Conservation (phyloP, 2,329 filamentous ascomycete species). For the Pestalotiopsis sp. region DNA sequence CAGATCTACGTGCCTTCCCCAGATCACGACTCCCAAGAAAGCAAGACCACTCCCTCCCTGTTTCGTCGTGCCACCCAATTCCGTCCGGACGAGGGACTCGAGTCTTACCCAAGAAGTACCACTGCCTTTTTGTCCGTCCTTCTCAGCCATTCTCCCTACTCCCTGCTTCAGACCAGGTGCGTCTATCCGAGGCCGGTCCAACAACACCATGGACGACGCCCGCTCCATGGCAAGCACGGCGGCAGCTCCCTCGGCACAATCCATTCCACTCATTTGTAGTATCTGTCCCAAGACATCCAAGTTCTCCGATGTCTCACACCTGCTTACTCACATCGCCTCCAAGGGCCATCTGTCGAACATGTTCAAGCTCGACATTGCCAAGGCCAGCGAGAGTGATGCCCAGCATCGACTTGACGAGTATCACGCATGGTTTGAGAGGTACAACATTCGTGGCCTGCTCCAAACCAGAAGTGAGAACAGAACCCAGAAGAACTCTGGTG, state of each 20-base stretch:
- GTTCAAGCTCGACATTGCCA: slow-evolving; percentile 78
- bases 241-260: neutral
- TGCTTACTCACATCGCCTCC: slow-evolving; percentile 89
- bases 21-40: neutral
- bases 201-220: neutral
- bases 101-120: neutral
- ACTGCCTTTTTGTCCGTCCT: neutral
- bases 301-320: slow-evolving; percentile 89
- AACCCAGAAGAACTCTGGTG: slow-evolving; percentile 47
- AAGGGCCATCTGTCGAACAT: slow-evolving; percentile 88
- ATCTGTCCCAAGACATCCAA: slow-evolving; percentile 79
- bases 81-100: neutral
- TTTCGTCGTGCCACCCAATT: neutral
- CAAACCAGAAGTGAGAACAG: slow-evolving; percentile 76
- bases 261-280: slow-evolving; percentile 75
- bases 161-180: neutral
- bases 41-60: neutral
- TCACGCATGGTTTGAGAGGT: slow-evolving; percentile 75
- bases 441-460: slow-evolving; percentile 73
- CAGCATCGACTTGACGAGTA: slow-evolving; percentile 66
- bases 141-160: neutral
- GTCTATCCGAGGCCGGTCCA: neutral
- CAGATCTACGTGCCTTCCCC: neutral
- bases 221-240: neutral
- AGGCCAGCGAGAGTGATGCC: slow-evolving; percentile 68